phyloP scores from a whole-genome alignment of 2,329 filamentous ascomycete genomes.

The Paraphaeosphaeria sporulosa region DNA sequence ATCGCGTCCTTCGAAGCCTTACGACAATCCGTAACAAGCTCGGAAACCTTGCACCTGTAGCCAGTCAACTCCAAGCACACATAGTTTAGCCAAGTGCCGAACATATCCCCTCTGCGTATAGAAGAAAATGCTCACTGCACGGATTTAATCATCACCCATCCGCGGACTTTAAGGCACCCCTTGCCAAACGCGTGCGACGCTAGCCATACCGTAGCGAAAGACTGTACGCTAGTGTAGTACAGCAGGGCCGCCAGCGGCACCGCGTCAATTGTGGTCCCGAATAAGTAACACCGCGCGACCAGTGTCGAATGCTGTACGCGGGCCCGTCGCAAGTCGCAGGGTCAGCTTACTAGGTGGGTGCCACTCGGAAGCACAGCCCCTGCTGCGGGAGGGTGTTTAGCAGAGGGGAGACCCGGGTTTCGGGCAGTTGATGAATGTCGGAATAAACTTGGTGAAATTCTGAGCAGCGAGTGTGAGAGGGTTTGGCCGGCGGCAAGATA shows the following conservation, averaged over 20 bases:
- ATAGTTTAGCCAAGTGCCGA: too few species aligned
- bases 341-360: neutral
- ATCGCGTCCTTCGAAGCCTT: too few species aligned
- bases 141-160: too few species aligned
- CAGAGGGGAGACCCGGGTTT: neutral
- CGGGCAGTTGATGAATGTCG: too few species aligned
- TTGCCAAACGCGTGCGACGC: too few species aligned
- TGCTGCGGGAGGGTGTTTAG: neutral
- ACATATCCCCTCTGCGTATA: neutral
- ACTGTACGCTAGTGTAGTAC: neutral
- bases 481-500: neutral
- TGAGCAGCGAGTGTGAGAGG: too few species aligned
- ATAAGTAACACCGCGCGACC: neutral
- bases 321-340: too few species aligned
- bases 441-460: too few species aligned
- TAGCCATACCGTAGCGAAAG: neutral
- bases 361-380: neutral
- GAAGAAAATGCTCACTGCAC: too few species aligned
- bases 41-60: too few species aligned
- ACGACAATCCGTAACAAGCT: too few species aligned
- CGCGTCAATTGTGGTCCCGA: neutral
- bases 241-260: neutral
- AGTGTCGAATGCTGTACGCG: neutral
- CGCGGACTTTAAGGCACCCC: neutral
- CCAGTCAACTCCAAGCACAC: too few species aligned